Percentiles rank a stretch among this genome's conserved stretches.
phyloP scores from a whole-genome alignment of 441 rosid species.

The Dalechampia spathulata region DNA sequence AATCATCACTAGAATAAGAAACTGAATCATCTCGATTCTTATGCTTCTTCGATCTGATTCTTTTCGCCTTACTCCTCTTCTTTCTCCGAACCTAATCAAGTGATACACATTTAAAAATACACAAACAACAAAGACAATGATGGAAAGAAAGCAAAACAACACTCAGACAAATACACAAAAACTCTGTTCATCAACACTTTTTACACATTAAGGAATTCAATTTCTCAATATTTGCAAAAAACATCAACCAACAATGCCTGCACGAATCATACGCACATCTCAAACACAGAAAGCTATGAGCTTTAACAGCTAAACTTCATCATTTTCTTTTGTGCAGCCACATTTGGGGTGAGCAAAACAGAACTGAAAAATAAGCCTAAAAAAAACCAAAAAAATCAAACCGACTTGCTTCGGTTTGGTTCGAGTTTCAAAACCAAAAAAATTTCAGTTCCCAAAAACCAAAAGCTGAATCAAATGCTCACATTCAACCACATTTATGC shows the following conservation, averaged over 20 bases:
- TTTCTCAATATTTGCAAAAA: background rate
- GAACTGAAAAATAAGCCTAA: too few relatives aligned
- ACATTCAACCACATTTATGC: background rate
- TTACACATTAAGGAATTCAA: background rate
- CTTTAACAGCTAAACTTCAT: background rate
- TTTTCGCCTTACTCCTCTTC: conserved; percentile 46
- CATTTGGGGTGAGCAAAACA: too few relatives aligned
- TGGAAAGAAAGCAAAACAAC: too few relatives aligned
- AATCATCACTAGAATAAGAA: conserved; percentile 37
- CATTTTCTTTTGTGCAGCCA: too few relatives aligned
- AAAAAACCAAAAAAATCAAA: too few relatives aligned
- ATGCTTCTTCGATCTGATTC: conserved; percentile 42
- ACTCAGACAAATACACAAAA: too few relatives aligned
- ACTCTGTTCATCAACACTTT: too few relatives aligned
- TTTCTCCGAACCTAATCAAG: conserved; percentile 34
- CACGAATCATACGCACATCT: background rate
- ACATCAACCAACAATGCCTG: background rate
- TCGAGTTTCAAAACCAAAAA: too few relatives aligned
- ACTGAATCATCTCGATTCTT: conserved; percentile 29
- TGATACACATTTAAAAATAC: background rate
- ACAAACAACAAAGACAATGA: too few relatives aligned
- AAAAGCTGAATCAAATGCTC: too few relatives aligned
- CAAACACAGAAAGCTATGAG: background rate
- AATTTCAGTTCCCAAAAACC: too few relatives aligned
- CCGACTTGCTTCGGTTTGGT: too few relatives aligned